Conservation (phyloP, 305 asterid species). For the Fraxinus paxiana region DNA sequence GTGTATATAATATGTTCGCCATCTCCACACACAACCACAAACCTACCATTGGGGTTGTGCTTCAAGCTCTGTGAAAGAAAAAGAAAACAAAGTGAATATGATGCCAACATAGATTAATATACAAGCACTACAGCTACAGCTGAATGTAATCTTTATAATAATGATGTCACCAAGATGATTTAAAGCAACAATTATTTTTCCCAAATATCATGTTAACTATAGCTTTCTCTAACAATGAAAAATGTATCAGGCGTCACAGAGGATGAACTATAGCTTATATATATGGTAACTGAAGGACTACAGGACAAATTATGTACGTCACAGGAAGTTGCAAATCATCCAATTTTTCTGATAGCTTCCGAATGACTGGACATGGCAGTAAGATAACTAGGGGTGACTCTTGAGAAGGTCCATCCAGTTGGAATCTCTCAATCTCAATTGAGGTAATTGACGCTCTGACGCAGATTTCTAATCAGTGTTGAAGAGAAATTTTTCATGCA, state of each 20-base stretch:
- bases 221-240: slow-evolving; percentile 14
- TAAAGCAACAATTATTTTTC: not conserved
- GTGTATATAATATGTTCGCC: slow-evolving; percentile 90
- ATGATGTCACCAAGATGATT: slow-evolving; percentile 9
- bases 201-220: not conserved
- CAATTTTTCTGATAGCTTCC: not conserved
- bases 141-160: not conserved
- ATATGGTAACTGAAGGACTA: not conserved
- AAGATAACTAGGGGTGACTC: not conserved
- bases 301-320: not conserved
- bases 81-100: slow-evolving; percentile 13
- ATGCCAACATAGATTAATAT: slow-evolving; percentile 2
- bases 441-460: not conserved
- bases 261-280: not conserved
- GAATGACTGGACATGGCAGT: not conserved
- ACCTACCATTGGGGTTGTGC: slow-evolving; percentile 94
- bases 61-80: slow-evolving; percentile 62
- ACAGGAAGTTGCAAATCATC: not conserved
- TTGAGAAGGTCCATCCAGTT: not conserved
- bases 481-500: not conserved
- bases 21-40: slow-evolving; percentile 91
- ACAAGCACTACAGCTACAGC: not conserved
- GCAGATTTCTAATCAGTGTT: not conserved
- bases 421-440: not conserved
- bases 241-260: not conserved